A percentile compares a stretch with the other conserved stretches of the same genome.
These are phyloP conservation scores for Globisporangium lucens DNA, from an alignment of 352 stramenopile genomes.

Conservation along the genomic window DNA sequence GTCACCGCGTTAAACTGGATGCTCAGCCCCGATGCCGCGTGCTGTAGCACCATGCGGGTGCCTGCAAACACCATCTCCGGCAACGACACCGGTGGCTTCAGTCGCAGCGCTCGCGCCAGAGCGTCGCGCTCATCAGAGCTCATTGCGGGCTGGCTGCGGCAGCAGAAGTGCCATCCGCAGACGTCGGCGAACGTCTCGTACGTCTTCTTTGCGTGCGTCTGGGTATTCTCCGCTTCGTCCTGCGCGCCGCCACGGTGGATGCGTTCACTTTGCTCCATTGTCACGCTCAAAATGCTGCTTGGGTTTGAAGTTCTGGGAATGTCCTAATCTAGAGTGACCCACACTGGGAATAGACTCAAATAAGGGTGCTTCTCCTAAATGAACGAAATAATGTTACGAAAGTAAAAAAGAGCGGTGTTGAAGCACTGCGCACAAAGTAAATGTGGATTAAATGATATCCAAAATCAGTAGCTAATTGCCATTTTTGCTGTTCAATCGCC, in stretches of 20 bases:
- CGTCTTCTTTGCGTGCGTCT: slow-evolving; percentile 4
- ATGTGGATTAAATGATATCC: too few species aligned
- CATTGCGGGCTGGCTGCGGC: slow-evolving; percentile 35
- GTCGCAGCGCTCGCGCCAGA: slow-evolving; percentile 27
- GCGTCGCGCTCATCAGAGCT: slow-evolving; percentile 32
- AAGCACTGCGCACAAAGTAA: too few species aligned
- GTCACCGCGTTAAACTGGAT: slow-evolving; percentile 41
- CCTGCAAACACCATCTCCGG: slow-evolving; percentile 59
- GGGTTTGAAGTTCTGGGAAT: neutral
- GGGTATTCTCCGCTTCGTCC: neutral
- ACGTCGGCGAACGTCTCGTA: slow-evolving; percentile 25
- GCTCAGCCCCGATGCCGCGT: slow-evolving; percentile 22
- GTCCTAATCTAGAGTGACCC: neutral
- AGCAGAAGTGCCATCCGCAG: slow-evolving; percentile 43
- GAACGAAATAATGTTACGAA: neutral
- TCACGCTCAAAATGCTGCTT: neutral
- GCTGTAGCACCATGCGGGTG: slow-evolving; percentile 31
- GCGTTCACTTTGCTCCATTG: neutral
- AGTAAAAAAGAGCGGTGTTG: too few species aligned
- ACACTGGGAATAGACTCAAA: neutral
- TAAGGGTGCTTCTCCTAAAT: neutral
- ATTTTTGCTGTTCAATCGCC: too few species aligned
- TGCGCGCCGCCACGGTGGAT: neutral
- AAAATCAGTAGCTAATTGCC: too few species aligned
- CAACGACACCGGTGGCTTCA: slow-evolving; percentile 35